Conservation (phyloP, 75 land plant genomes). For the Isoetes taiwanensis region DNA sequence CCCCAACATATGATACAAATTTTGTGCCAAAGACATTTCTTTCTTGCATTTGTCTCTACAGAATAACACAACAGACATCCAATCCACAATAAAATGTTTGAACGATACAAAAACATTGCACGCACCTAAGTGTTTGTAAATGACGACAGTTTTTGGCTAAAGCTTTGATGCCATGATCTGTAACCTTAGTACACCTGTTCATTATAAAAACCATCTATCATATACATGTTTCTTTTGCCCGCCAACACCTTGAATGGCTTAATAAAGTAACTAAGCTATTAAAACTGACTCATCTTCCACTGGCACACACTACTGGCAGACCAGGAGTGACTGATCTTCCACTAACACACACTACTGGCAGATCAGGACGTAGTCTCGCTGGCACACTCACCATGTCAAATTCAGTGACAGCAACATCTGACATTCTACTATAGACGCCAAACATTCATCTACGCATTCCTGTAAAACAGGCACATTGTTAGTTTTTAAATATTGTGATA, state of each 20-base stretch:
- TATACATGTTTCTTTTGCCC: too few species aligned
- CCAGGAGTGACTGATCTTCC: background rate
- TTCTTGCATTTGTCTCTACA: too few species aligned
- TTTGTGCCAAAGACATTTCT: too few species aligned
- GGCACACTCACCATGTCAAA: slow-evolving; percentile 70
- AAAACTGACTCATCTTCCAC: background rate
- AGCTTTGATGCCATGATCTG: slow-evolving; percentile 67
- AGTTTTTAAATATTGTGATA: too few species aligned
- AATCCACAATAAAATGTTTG: too few species aligned
- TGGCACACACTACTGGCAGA: background rate
- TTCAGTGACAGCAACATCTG: slow-evolving; percentile 46
- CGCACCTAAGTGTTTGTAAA: slow-evolving; percentile 70
- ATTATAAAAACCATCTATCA: background rate
- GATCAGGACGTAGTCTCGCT: too few species aligned
- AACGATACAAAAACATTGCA: too few species aligned
- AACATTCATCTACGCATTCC: slow-evolving; percentile 75
- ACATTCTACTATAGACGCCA: slow-evolving; percentile 60
- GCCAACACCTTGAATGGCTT: too few species aligned
- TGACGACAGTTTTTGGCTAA: slow-evolving; percentile 50
- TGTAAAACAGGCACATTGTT: too few species aligned
- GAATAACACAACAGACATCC: too few species aligned
- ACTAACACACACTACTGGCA: background rate
- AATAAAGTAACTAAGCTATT: background rate
- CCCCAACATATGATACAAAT: too few species aligned
- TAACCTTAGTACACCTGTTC: slow-evolving; percentile 64